Evolutionary conservation across 2,329 filamentous ascomycete species (phyloP).

Genomic region (Blastomyces percursus): DNA sequence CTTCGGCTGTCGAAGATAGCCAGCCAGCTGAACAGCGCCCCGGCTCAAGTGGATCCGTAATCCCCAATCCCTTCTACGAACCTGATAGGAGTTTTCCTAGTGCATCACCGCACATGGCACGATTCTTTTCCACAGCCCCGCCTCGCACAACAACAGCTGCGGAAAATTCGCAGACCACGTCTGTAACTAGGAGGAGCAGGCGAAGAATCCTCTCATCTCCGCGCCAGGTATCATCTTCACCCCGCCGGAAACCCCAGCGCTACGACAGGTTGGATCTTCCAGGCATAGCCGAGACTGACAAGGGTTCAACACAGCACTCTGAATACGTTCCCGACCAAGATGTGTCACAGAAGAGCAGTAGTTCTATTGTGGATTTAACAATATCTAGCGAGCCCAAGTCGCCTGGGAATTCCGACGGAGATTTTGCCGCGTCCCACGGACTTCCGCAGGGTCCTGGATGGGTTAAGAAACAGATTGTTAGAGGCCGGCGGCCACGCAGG

Average conservation of each 20-base stretch:
- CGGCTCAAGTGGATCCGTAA: constrained; percentile 11
- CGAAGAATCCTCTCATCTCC: constrained; percentile 8
- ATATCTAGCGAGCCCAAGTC: constrained; percentile 25
- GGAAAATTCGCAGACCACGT: not conserved
- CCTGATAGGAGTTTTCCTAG: constrained; percentile 15
- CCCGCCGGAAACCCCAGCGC: not conserved
- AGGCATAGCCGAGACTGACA: not conserved
- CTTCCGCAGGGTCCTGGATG: constrained; percentile 22
- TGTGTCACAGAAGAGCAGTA: constrained; percentile 10
- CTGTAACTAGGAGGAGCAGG: not conserved
- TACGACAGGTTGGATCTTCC: not conserved
- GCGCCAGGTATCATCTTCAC: not conserved
- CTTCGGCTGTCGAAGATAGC: constrained; percentile 6
- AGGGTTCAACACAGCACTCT: not conserved
- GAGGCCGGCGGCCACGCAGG: constrained; percentile 10
- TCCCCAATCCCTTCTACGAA: constrained; percentile 27
- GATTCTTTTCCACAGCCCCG: constrained; percentile 13
- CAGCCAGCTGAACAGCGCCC: constrained; percentile 7
- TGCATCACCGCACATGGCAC: constrained; percentile 7
- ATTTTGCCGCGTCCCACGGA: constrained; percentile 21
- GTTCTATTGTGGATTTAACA: constrained; percentile 29
- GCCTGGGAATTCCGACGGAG: constrained; percentile 21
- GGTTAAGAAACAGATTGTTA: constrained; percentile 18
- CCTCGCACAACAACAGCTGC: constrained; percentile 8
- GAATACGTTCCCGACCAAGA: constrained; percentile 4